phyloP scores from a whole-genome alignment of 192 early-diverging fungal species.

The Coemansia sp. region DNA sequence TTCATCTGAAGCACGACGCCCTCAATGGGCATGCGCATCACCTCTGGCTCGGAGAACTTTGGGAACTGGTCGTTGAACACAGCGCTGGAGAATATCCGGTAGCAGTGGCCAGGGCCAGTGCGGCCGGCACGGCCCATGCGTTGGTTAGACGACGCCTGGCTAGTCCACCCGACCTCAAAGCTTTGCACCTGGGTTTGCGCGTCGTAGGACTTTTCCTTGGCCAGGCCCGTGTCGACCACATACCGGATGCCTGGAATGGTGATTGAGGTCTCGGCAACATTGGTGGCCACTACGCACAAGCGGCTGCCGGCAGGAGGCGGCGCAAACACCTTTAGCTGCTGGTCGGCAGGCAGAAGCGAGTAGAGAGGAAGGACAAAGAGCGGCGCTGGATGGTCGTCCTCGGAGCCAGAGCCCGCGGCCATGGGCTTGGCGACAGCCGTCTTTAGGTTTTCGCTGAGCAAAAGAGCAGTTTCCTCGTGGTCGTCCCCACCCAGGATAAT shows the following conservation, averaged over 20 bases:
- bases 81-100: conserved; percentile 88
- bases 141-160: conserved; percentile 91
- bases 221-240: conserved; percentile 94
- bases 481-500: conserved; percentile 59
- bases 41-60: conserved; percentile 85
- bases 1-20: conserved; percentile 98
- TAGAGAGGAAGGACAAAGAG: conserved; percentile 97
- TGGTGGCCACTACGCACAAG: conserved; percentile 93
- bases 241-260: conserved; percentile 95
- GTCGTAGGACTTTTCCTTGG: conserved; percentile 86
- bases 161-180: conserved; percentile 90
- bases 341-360: conserved; percentile 85
- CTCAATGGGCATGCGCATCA: conserved; percentile 92
- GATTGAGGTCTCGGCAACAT: conserved; percentile 98
- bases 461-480: conserved; percentile 60
- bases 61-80: conserved; percentile 90
- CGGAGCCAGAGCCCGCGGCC: conserved; percentile 25
- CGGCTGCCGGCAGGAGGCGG: conserved; percentile 82
- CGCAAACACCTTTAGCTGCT: conserved; percentile 91
- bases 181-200: conserved; percentile 83
- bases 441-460: conserved; percentile 50
- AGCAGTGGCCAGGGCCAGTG: conserved; percentile 95
- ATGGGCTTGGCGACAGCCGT: conserved; percentile 8
- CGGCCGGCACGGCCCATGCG: conserved; percentile 96
- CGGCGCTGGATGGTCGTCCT: conserved; percentile 55